Percentiles rank a stretch among this genome's conserved stretches.
Evolutionary conservation across 192 early-diverging fungal species (phyloP).

Genomic region (Dissophora ornata): DNA sequence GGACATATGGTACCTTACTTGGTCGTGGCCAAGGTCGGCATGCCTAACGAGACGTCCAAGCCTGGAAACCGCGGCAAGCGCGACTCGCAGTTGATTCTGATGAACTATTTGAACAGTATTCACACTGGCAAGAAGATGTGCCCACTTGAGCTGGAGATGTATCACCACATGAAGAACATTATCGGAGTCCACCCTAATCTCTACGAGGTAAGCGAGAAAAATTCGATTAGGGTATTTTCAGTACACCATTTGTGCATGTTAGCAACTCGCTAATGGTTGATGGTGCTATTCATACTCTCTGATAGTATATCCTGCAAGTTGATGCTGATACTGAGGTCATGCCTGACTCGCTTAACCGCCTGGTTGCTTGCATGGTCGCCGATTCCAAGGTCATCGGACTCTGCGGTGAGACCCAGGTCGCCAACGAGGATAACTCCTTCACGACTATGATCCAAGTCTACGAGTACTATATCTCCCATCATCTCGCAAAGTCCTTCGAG

Average conservation of each 20-base stretch:
- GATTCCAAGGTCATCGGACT: constrained; percentile 92
- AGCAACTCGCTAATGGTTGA: no score
- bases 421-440: constrained; percentile 91
- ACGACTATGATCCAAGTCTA: constrained; percentile 96
- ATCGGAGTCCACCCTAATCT: constrained; percentile 85
- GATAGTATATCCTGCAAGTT: constrained; percentile 95
- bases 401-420: constrained; percentile 93
- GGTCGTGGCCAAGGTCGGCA: constrained; percentile 86
- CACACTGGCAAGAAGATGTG: constrained; percentile 84
- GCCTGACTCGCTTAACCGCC: constrained; percentile 87
- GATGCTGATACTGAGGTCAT: constrained; percentile 95
- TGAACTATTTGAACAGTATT: constrained; percentile 85
- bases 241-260: no score
- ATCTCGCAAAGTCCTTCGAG: constrained; percentile 94
- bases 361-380: constrained; percentile 88
- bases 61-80: constrained; percentile 91
- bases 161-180: constrained; percentile 87
- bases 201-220: constrained; percentile 77
- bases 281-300: constrained; percentile 60
- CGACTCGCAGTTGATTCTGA: constrained; percentile 87
- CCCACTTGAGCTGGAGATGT: constrained; percentile 83
- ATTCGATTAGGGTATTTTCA: no score
- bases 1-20: constrained; percentile 82
- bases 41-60: constrained; percentile 71
- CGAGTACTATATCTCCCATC: constrained; percentile 96